Evolutionary conservation across 768 basidiomycete genomes (phyloP), one percentile per base, ranked within the genome.

Genomic region (Kwoniella bestiolae): DNA sequence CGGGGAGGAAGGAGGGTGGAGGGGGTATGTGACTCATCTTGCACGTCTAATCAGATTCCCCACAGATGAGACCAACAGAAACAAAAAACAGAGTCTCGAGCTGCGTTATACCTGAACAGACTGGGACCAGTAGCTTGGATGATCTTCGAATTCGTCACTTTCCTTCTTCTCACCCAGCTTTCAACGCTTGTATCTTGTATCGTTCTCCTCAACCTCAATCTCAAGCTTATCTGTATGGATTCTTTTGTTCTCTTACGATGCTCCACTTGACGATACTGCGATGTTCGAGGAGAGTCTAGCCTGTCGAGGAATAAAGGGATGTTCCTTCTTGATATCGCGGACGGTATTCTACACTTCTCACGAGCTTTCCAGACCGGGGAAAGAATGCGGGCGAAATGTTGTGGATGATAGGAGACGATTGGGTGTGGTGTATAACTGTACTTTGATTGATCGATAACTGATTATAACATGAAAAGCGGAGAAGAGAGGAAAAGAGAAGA

Each of bases 21-120:
- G 63, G 63, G 7, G 63, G 63, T 26, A 65, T 49, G 41, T 57
- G 53, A 29, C 63, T 59, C 63, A 65, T 65, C 12, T 58, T 65
- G 12, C 38, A 41, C 38, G 29, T 21, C 14, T 52, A 5, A 18
- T 18, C 51, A 29, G 8, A 16, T 18, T 41, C 38, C 18, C 18
- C 12, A 14, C 18, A 3, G 38, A 41, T 18, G 38, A 41, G 38
- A n/a, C n/a, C n/a, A 41, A 41, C 38, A 41, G 38, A 41, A n/a
- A n/a, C n/a, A n/a, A n/a, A n/a, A n/a, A n/a, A n/a, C n/a, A n/a
- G n/a, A n/a, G n/a, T n/a, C n/a, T n/a, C n/a, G n/a, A n/a, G n/a
- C n/a, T n/a, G n/a, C n/a, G n/a, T 41, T 41, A 41, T 41, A 41
- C 12, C 18, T 18, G 7, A 14, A 41, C 38, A 18, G 12, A 41